Base-by-base conservation (phyloP, 2,329 filamentous ascomycete species). In the Coniochaeta sp. region DNA sequence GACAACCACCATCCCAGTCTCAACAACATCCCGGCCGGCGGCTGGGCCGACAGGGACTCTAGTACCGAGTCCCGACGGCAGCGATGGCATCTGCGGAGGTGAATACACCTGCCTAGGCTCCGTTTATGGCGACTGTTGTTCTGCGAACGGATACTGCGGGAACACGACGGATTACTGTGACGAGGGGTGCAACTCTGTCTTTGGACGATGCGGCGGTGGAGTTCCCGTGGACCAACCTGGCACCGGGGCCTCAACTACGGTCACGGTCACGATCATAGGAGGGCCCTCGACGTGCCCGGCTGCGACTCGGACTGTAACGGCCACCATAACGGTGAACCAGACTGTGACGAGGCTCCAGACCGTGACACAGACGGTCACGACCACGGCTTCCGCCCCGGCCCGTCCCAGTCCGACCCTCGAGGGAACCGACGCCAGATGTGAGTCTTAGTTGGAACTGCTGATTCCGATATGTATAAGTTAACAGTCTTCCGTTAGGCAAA, bases 41-140 rank as follows among this genome's bases (percentile, higher is more conserved):
- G 24, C 47, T 14, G 47, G 22, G 3, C 54, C 56, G 8, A 44
- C 36, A 11, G 34, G 34, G 3, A 47, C 26, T 6, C 58, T 60
- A n/a, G 26, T 56, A 11, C 50, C 58, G 16, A 60, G 47, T 17
- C 36, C 52, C 6, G 58, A 60, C 36, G 58, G 58, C 34, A 60
- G 58, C 50, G 58, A 60, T 4, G 58, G 58, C 36, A 36, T 55
- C 50, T 60, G 58, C 52, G 58, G 58, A 19, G 33, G 43, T 22
- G 52, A 24, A 19, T 44, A 36, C 34, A 60, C 58, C n/a, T 60
- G 58, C 28, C 58, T 60, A 12, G 58, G 58, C 6, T 60, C 58
- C 16, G 54, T 56, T 36, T 60, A 55, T 28, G 58, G 58, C 36
- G 40, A 56, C 14, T 60, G 58, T 26, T 60, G 58, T 19, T 60